Conservation (phyloP, 306 rosid genomes). For the Begonia loranthoides region DNA sequence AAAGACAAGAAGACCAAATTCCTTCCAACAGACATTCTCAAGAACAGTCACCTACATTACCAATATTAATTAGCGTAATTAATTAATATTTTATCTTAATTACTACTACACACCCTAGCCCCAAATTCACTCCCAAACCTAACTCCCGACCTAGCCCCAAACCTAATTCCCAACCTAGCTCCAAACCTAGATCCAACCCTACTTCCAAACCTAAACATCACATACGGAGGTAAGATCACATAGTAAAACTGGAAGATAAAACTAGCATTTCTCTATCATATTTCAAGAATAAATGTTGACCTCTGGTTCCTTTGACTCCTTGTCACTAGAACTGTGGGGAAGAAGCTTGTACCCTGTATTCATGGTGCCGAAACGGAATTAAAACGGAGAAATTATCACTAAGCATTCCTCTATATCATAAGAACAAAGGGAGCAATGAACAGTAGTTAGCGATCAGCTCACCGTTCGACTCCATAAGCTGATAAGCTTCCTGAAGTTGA, state of each 20-base stretch:
- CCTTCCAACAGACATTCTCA: slow-evolving; percentile 78
- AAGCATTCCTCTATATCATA: slow-evolving; percentile 7
- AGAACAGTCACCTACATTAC: slow-evolving; percentile 49
- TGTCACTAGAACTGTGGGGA: slow-evolving; percentile 43
- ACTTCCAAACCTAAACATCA: too few relatives aligned
- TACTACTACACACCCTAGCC: too few relatives aligned
- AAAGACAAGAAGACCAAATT: slow-evolving; percentile 65
- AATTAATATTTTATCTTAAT: too few relatives aligned
- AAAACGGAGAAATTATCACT: too few relatives aligned
- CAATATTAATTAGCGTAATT: background rate
- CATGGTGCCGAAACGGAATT: too few relatives aligned
- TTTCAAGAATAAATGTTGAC: slow-evolving; percentile 7
- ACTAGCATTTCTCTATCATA: too few relatives aligned
- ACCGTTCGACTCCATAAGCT: slow-evolving; percentile 40
- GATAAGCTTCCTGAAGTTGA: slow-evolving; percentile 46
- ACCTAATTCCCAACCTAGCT: too few relatives aligned
- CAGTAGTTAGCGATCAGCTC: slow-evolving; percentile 13
- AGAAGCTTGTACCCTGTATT: slow-evolving; percentile 60
- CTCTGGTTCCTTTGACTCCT: slow-evolving; percentile 23
- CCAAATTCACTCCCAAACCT: too few relatives aligned
- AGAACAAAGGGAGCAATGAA: background rate
- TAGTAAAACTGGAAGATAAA: too few relatives aligned
- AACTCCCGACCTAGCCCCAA: too few relatives aligned
- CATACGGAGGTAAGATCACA: too few relatives aligned
- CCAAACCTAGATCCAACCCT: too few relatives aligned